Evolutionary conservation across 805 yeast genomes (phyloP).

Genomic region (Huiozyma sinensis): DNA sequence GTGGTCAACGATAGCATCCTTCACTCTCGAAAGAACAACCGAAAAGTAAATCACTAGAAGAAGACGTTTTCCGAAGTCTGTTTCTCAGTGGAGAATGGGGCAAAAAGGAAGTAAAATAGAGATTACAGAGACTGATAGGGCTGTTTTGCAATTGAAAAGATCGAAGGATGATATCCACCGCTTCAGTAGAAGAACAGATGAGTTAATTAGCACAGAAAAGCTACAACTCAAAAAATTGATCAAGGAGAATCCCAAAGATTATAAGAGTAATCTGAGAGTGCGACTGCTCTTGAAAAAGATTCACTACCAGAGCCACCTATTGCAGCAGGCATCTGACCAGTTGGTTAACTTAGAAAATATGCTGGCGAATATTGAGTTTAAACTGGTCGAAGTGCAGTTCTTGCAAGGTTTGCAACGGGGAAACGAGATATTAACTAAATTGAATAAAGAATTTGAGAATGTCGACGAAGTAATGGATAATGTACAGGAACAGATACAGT

Average conservation of each 20-base stretch:
- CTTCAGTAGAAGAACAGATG: conserved; percentile 44
- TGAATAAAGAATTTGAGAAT: conserved; percentile 69
- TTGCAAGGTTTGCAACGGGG: conserved; percentile 74
- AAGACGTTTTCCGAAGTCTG: no score
- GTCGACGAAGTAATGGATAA: conserved; percentile 82
- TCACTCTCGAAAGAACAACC: no score
- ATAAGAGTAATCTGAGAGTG: conserved; percentile 48
- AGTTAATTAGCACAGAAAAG: conserved; percentile 51
- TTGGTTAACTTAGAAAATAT: conserved; percentile 69
- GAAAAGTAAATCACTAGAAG: no score
- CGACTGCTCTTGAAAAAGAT: conserved; percentile 55
- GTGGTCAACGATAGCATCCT: no score
- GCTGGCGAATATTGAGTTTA: conserved; percentile 76
- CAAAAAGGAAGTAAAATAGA: conserved; percentile 38
- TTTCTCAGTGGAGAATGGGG: conserved; percentile 20
- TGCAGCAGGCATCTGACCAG: conserved; percentile 65
- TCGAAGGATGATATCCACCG: conserved; percentile 79
- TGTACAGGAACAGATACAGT: conserved; percentile 66
- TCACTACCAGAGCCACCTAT: conserved; percentile 70
- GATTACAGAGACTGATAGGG: conserved; percentile 76
- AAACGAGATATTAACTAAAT: conserved; percentile 57
- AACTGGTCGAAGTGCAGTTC: conserved; percentile 79
- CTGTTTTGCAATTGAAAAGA: conserved; percentile 73
- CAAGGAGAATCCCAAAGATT: conserved; percentile 31
- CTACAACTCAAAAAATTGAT: conserved; percentile 25